These are phyloP conservation scores for Syzygium aqueum DNA, from an alignment of 345 rosid species.

Conservation along the genomic window DNA sequence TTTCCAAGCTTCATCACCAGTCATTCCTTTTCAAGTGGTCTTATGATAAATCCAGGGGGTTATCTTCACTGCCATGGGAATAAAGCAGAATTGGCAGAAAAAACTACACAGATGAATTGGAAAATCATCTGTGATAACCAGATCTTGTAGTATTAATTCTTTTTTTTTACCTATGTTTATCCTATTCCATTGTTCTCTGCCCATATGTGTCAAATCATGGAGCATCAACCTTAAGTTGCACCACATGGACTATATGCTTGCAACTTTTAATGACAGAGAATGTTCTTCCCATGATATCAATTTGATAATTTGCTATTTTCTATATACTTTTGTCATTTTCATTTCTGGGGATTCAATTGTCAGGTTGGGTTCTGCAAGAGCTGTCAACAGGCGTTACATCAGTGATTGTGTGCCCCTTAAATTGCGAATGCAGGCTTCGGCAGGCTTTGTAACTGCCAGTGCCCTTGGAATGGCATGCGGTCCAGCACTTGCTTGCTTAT, in stretches of 20 bases:
- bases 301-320: not conserved
- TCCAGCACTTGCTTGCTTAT: conserved; percentile 95
- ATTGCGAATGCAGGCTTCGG: conserved; percentile 93
- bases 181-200: not conserved
- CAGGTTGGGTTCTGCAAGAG: conserved; percentile 98
- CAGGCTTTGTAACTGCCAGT: conserved; percentile 99
- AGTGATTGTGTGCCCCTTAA: conserved; percentile 92
- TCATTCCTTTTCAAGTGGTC: not conserved
- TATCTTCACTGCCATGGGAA: not conserved
- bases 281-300: not conserved
- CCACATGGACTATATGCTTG: not conserved
- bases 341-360: conserved; percentile 4
- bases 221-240: not conserved
- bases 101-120: not conserved
- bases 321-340: not conserved
- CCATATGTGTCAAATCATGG: not conserved
- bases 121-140: not conserved
- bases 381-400: conserved; percentile 94
- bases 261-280: not conserved
- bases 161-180: not conserved
- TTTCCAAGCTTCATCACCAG: not conserved
- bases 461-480: conserved; percentile 99
- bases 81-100: not conserved
- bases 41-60: not conserved
- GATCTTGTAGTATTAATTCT: not conserved